Percentiles rank a stretch among this genome's conserved stretches.
These are phyloP conservation scores for Physcomitrium patens DNA, from an alignment of 225 moss, liverwort and hornwort genomes.

Conservation along the genomic window DNA sequence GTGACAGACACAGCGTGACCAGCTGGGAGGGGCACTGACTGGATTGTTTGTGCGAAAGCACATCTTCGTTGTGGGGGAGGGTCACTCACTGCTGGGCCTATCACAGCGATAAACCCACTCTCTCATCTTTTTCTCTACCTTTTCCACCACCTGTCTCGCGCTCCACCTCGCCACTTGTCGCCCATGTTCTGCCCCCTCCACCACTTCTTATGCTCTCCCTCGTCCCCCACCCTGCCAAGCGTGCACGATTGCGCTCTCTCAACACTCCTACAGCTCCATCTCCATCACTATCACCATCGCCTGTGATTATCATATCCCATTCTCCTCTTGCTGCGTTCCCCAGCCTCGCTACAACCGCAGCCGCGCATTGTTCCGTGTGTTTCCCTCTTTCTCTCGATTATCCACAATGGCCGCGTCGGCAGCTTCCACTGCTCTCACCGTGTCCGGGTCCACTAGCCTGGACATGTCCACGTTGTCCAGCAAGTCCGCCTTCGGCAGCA, in stretches of 20 bases:
- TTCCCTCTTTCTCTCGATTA: not conserved
- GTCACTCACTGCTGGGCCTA: slow-evolving; percentile 35
- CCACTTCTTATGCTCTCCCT: slow-evolving; percentile 39
- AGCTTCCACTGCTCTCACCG: slow-evolving; percentile 39
- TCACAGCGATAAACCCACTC: not conserved
- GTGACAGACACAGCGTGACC: no score
- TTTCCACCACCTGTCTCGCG: slow-evolving; percentile 37
- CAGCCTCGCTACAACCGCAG: not conserved
- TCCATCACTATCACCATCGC: no score
- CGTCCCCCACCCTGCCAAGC: not conserved
- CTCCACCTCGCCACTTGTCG: slow-evolving; percentile 40
- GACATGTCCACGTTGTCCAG: slow-evolving; percentile 39
- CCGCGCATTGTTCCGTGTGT: not conserved
- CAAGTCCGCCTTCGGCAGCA: slow-evolving; percentile 41
- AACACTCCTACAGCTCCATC: no score
- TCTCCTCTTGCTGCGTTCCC: not conserved
- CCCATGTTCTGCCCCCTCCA: slow-evolving; percentile 26
- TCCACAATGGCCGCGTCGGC: slow-evolving; percentile 37
- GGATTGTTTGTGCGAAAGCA: no score
- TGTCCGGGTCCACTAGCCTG: slow-evolving; percentile 37
- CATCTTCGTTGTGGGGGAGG: no score
- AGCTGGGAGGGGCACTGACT: no score
- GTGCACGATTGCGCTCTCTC: no score
- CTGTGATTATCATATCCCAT: not conserved
- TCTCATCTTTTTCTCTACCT: slow-evolving; percentile 7